phyloP scores from a whole-genome alignment of 306 rosid genomes.

The Hippophae rhamnoides region DNA sequence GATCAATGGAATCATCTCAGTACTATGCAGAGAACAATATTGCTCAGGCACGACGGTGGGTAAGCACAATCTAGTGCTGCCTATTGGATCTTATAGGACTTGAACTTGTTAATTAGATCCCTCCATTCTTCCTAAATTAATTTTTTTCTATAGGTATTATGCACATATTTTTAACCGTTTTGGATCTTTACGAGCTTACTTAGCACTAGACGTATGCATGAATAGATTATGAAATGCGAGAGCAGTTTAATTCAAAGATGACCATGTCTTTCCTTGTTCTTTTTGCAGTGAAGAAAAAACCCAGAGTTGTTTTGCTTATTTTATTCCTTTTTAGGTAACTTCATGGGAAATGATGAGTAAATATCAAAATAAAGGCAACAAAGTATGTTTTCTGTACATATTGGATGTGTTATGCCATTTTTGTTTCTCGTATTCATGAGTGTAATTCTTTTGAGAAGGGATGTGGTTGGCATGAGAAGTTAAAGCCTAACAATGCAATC shows the following conservation, averaged over 20 bases:
- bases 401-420: neutral
- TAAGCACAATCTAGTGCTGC: constrained; percentile 59
- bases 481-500: neutral
- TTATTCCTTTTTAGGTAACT: neutral
- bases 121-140: constrained; percentile 1
- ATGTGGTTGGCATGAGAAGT: neutral
- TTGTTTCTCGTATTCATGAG: neutral
- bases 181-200: neutral
- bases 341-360: neutral
- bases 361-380: neutral
- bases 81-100: constrained; percentile 23
- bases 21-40: constrained; percentile 66
- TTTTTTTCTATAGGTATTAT: neutral
- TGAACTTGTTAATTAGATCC: neutral
- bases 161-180: neutral
- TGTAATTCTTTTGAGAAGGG: neutral
- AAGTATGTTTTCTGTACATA: neutral
- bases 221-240: too few species aligned
- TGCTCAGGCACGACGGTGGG: constrained; percentile 96
- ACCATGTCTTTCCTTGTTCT: neutral
- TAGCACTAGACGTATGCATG: too few species aligned
- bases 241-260: too few species aligned
- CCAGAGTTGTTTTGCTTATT: neutral
- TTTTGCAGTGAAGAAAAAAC: neutral
- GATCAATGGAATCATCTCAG: constrained; percentile 85